phyloP scores from a whole-genome alignment of 192 early-diverging fungal species.

The Coemansia sp. region DNA sequence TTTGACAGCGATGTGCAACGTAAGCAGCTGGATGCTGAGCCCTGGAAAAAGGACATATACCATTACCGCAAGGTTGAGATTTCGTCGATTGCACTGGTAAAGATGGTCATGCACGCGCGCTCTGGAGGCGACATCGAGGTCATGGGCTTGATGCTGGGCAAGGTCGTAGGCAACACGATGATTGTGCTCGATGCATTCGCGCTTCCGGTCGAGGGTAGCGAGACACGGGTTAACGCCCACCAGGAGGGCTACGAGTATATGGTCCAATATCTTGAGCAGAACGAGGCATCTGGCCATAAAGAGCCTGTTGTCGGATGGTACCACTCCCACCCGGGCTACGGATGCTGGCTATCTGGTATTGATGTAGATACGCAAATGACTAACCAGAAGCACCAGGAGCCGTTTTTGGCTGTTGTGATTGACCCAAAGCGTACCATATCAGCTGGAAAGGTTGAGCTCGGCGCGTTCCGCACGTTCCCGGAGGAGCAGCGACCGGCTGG shows the following conservation, averaged over 20 bases:
- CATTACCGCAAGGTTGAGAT: conserved; percentile 81
- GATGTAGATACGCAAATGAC: conserved; percentile 95
- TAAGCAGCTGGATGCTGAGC: conserved; percentile 59
- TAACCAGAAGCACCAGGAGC: conserved; percentile 93
- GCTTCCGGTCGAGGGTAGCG: conserved; percentile 96
- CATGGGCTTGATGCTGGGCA: conserved; percentile 98
- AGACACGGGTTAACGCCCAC: conserved; percentile 93
- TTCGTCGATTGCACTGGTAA: conserved; percentile 93
- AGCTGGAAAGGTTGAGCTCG: conserved; percentile 95
- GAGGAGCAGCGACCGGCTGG: conserved; percentile 47
- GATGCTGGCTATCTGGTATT: conserved; percentile 99
- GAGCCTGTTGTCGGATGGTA: conserved; percentile 99
- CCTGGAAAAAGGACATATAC: conserved; percentile 73
- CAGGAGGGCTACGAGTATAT: conserved; percentile 96
- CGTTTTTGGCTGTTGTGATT: conserved; percentile 93
- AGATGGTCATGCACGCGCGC: conserved; percentile 99
- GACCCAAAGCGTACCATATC: conserved; percentile 97
- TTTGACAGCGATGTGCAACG: conserved; percentile 73
- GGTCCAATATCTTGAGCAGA: conserved; percentile 86
- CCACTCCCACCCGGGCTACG: conserved; percentile 99
- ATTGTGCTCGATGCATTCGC: conserved; percentile 96
- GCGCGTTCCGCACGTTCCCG: conserved; percentile 98
- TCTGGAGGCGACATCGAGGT: conserved; percentile 95
- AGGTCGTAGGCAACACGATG: conserved; percentile 82
- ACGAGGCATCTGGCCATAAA: conserved; percentile 80